These are phyloP conservation scores for Sugiyamaella valdiviana DNA, from an alignment of 805 yeast species.

Conservation along the genomic window DNA sequence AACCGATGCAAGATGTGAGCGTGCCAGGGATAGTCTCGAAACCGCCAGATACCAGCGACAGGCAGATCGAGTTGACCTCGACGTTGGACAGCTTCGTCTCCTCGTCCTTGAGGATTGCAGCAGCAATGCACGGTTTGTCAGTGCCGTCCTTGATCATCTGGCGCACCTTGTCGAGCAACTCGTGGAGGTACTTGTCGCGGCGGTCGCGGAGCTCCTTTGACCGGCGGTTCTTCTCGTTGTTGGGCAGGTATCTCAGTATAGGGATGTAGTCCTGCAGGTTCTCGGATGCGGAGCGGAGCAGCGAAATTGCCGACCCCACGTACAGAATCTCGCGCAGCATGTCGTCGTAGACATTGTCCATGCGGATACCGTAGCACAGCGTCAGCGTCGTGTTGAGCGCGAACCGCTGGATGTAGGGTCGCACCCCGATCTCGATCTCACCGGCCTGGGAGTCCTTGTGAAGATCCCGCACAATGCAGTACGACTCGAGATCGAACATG, in stretches of 20 bases:
- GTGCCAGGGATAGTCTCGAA: conserved; percentile 65
- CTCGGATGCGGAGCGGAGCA: conserved; percentile 34
- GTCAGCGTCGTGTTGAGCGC: conserved; percentile 38
- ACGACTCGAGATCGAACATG: conserved; percentile 35
- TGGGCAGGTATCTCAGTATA: conserved; percentile 30
- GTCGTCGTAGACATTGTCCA: conserved; percentile 31
- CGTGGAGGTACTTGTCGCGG: conserved; percentile 30
- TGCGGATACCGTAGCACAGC: conserved; percentile 37
- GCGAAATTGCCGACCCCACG: conserved; percentile 32
- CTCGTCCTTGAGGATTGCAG: conserved; percentile 30
- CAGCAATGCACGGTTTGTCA: conserved; percentile 33
- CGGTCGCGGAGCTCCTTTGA: conserved; percentile 29
- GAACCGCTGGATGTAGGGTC: conserved; percentile 33
- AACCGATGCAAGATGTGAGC: conserved; percentile 55
- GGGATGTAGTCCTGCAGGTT: conserved; percentile 38
- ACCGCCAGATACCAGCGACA: conserved; percentile 74
- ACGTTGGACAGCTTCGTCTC: conserved; percentile 24
- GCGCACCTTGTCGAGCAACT: conserved; percentile 30
- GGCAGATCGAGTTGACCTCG: conserved; percentile 54
- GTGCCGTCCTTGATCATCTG: conserved; percentile 24
- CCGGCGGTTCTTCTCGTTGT: conserved; percentile 26
- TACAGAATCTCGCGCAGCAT: conserved; percentile 29
- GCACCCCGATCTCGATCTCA: conserved; percentile 23
- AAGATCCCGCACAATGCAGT: conserved; percentile 33
- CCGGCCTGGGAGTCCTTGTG: conserved; percentile 19